Base-by-base conservation (phyloP, 164 flowering plant species). In the Liquidambar formosana region DNA sequence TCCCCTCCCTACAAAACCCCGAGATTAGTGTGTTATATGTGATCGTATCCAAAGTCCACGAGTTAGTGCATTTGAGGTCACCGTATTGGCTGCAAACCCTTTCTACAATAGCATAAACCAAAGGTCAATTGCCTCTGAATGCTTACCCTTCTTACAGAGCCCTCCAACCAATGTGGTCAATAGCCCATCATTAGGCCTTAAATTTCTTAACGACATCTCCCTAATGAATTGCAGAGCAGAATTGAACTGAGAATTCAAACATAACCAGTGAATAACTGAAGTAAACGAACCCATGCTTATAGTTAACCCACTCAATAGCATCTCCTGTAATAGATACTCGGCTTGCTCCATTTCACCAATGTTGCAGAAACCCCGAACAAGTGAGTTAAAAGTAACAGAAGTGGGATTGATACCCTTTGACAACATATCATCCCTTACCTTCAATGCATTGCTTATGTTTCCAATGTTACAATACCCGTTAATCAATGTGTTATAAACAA, bases 21-120 rank as follows among this genome's bases (percentile, higher is more conserved):
- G 16, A 65, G 12, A 90, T 85, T 60, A 89, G 80, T 26, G 85
- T 80, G 75, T 90, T 89, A 73, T 84, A 90, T 27, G 93, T 80
- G 67, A 78, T 65, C 13, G 22, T 75, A 76, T 92, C 94, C 66
- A 83, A 12, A 90, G 84, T 28, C 94, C 93, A 75, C 82, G 85
- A 65, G 89, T 71, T 19, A 90, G 77, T 62, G 97, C 91, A 83
- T 90, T 92, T 27, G 88, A 85, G 65, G 96, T 87, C 58, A 75
- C 63, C 13, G 75, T 81, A 67, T 79, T 87, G 65, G 83, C 74
- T 1, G 68, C 76, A 78, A 82, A 83, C n/a, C 90, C 88, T 75
- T 79, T 89, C 28, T 75, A 76, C 26, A 78, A 71, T 57, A 90
- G 81, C 74, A 41, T 71, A 77, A 71, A 79, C 89, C 89, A 92